Percentiles rank a stretch among this genome's conserved stretches.
phyloP scores from a whole-genome alignment of 2,329 filamentous ascomycete species.

The Lecanoromycetidae sp. region DNA sequence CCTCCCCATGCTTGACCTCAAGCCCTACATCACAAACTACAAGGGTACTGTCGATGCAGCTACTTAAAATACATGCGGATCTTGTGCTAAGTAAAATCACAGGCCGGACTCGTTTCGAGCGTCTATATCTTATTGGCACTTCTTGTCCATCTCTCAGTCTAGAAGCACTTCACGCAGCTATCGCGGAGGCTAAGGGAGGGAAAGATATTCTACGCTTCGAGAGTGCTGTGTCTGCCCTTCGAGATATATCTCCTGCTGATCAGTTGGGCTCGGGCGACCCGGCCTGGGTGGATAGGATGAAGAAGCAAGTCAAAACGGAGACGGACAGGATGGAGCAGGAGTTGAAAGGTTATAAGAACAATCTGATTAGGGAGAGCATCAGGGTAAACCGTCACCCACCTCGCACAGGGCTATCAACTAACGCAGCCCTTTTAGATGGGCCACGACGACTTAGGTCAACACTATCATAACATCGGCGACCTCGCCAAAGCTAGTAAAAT shows the following conservation, averaged over 20 bases:
- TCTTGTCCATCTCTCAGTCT: constrained; percentile 62
- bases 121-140: constrained; percentile 69
- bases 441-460: constrained; percentile 78
- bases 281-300: constrained; percentile 61
- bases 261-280: constrained; percentile 55
- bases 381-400: constrained; percentile 41
- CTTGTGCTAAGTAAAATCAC: constrained; percentile 7
- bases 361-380: constrained; percentile 94
- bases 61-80: constrained; percentile 1
- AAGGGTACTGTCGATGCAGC: constrained; percentile 42
- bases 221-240: constrained; percentile 54
- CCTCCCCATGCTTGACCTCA: constrained; percentile 76
- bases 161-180: constrained; percentile 69
- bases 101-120: constrained; percentile 72
- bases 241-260: constrained; percentile 51
- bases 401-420: not conserved
- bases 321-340: constrained; percentile 68
- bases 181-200: constrained; percentile 62
- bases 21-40: constrained; percentile 85
- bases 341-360: constrained; percentile 89
- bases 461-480: constrained; percentile 69
- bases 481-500: constrained; percentile 60
- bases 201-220: constrained; percentile 62
- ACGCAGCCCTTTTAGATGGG: constrained; percentile 56
- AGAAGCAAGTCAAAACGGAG: constrained; percentile 55